phyloP scores from a whole-genome alignment of 2,329 filamentous ascomycete genomes.

The Clathrospora elynae region DNA sequence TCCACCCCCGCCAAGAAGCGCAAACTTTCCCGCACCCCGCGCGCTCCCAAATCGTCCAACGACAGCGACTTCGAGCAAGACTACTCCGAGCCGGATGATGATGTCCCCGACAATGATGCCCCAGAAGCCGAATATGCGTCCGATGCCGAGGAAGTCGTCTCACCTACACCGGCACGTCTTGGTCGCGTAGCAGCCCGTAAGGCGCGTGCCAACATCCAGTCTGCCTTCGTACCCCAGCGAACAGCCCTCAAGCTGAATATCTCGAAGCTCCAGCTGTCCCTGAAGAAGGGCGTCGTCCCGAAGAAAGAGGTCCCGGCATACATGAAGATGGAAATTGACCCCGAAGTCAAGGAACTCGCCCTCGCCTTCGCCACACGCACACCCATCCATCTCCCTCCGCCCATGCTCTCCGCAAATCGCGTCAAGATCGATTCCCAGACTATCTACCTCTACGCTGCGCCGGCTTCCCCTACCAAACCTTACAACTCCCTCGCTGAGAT shows the following conservation, averaged over 20 bases:
- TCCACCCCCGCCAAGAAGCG: conserved; percentile 18
- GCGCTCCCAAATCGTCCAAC: conserved; percentile 6
- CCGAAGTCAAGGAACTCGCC: conserved; percentile 13
- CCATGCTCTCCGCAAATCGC: conserved; percentile 23
- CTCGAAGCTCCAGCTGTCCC: no score
- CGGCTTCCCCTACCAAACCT: no score
- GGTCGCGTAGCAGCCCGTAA: conserved; percentile 17
- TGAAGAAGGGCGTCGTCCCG: background rate
- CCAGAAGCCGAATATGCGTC: conserved; percentile 4
- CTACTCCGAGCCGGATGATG: conserved; percentile 17
- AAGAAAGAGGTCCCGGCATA: background rate
- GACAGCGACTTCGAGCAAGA: conserved; percentile 27
- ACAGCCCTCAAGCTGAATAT: background rate
- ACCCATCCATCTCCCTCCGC: conserved; percentile 21
- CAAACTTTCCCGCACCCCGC: conserved; percentile 7
- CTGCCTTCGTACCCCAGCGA: background rate
- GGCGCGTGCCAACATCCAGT: conserved; percentile 16
- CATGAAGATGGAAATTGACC: conserved; percentile 8
- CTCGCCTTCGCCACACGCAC: conserved; percentile 7
- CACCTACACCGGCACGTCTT: background rate
- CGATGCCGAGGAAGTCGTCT: conserved; percentile 2
- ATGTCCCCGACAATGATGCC: conserved; percentile 8
- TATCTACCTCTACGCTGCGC: conserved; percentile 24
- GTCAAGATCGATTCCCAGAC: conserved; percentile 24
- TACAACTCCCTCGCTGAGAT: conserved; percentile 9